These are phyloP conservation scores for Fragaria nilgerrensis DNA, from an alignment of 306 rosid genomes.

Conservation along the genomic window DNA sequence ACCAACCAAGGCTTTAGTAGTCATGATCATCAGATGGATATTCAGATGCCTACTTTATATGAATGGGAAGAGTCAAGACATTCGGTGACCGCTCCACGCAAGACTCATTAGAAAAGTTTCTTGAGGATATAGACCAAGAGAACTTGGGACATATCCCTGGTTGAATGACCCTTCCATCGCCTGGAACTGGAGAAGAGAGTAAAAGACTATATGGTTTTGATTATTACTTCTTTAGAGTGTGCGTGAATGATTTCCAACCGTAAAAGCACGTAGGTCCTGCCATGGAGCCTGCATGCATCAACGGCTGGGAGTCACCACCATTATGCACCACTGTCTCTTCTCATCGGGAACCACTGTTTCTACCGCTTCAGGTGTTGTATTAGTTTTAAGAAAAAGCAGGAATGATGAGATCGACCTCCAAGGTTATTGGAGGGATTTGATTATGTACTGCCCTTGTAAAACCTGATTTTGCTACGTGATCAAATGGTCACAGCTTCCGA, in stretches of 20 bases:
- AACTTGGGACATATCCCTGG: slow-evolving; percentile 49
- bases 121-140: slow-evolving; percentile 55
- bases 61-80: slow-evolving; percentile 38
- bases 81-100: slow-evolving; percentile 34
- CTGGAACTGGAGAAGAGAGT: slow-evolving; percentile 22
- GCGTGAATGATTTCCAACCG: neutral
- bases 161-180: slow-evolving; percentile 31
- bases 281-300: neutral
- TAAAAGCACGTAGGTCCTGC: neutral
- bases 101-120: slow-evolving; percentile 45
- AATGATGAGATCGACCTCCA: neutral
- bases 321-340: neutral
- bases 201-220: slow-evolving; percentile 9
- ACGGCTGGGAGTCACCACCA: neutral
- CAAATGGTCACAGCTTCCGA: neutral
- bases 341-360: neutral
- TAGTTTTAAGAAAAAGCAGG: neutral
- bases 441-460: neutral
- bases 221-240: neutral
- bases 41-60: slow-evolving; percentile 40
- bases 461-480: slow-evolving; percentile 1
- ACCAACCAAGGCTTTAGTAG: slow-evolving; percentile 30
- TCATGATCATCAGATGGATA: slow-evolving; percentile 24
- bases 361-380: neutral
- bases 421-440: neutral